Conservation (phyloP, 1,139 yeast species). For the Nakaseomyces nivariensis region DNA sequence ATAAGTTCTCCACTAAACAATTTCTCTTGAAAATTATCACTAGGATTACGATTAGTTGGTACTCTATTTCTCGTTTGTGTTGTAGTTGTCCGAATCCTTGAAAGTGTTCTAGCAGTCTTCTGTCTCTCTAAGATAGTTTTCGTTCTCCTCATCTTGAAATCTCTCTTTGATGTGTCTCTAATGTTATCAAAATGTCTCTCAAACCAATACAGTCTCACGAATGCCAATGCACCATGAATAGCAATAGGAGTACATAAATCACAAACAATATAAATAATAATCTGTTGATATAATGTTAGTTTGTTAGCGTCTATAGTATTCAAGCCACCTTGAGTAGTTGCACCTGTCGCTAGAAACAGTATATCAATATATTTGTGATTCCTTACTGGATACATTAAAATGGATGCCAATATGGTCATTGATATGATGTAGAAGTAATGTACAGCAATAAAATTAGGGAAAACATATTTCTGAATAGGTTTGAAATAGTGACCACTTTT, state of each 20-base stretch:
- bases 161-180: conserved; percentile 58
- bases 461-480: conserved; percentile 43
- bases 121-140: conserved; percentile 41
- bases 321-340: conserved; percentile 86
- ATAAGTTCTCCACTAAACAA: conserved; percentile 29
- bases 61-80: background rate
- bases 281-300: conserved; percentile 65
- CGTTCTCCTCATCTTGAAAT: conserved; percentile 70
- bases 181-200: conserved; percentile 81
- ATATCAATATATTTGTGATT: conserved; percentile 68
- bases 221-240: conserved; percentile 70
- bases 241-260: conserved; percentile 78
- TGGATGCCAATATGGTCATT: conserved; percentile 53
- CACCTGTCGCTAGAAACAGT: conserved; percentile 63
- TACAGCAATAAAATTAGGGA: conserved; percentile 70
- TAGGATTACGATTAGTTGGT: background rate
- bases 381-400: conserved; percentile 63
- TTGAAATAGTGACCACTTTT: conserved; percentile 26
- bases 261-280: conserved; percentile 49
- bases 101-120: conserved; percentile 46
- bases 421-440: conserved; percentile 59
- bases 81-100: conserved; percentile 18
- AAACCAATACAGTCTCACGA: conserved; percentile 81
- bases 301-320: conserved; percentile 64
- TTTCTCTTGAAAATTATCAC: conserved; percentile 26